A percentile compares a stretch with the other conserved stretches of the same genome.
phyloP scores from a whole-genome alignment of 176 grass and related monocot species.

The Secale cereale region DNA sequence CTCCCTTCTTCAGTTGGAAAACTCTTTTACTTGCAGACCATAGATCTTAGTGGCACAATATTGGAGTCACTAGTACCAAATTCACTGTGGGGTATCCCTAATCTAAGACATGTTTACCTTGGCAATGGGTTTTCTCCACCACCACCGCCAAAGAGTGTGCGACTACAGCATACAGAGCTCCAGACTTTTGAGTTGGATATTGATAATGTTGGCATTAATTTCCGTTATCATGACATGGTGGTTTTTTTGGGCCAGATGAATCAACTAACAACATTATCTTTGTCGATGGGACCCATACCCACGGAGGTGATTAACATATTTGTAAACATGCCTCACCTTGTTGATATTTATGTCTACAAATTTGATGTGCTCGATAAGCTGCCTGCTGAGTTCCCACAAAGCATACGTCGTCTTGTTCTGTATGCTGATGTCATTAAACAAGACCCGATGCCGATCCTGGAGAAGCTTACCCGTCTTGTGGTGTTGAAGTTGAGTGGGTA shows the following conservation, averaged over 20 bases:
- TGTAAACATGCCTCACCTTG: neutral
- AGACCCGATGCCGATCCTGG: neutral
- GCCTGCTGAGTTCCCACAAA: neutral
- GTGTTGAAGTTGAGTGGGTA: neutral
- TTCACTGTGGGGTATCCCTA: too few species aligned
- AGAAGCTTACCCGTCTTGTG: conserved; percentile 12
- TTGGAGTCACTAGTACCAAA: too few species aligned
- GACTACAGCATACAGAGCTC: too few species aligned
- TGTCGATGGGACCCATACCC: neutral
- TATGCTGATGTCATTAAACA: accelerated
- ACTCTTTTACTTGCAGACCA: too few species aligned
- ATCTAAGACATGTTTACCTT: neutral
- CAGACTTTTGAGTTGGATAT: too few species aligned
- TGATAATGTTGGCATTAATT: too few species aligned
- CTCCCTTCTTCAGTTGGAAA: too few species aligned
- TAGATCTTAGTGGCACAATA: too few species aligned
- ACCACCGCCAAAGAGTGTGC: too few species aligned
- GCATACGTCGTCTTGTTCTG: neutral
- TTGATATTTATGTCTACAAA: neutral
- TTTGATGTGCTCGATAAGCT: neutral
- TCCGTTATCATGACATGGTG: too few species aligned
- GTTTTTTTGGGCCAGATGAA: too few species aligned
- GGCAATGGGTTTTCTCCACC: neutral
- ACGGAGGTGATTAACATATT: neutral
- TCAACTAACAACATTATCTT: neutral